A percentile compares a stretch with the other conserved stretches of the same genome.
phyloP scores from a whole-genome alignment of 306 rosid species.

The Myrica gale region DNA sequence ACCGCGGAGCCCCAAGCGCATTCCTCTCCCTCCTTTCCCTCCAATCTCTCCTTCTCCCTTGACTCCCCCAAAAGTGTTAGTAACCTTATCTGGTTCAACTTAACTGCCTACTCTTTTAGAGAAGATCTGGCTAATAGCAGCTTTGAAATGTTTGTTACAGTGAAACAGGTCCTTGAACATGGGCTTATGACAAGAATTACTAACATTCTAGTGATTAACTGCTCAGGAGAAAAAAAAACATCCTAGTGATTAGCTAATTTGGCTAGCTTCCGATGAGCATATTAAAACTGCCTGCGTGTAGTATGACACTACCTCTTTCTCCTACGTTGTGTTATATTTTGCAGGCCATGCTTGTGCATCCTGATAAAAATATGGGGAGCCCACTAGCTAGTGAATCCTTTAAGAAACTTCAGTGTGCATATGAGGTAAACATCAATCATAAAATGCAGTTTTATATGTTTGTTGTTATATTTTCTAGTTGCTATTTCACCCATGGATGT shows the following conservation, averaged over 20 bases:
- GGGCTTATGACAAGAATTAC: background rate
- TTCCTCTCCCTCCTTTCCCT: background rate
- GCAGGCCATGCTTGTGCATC: constrained; percentile 99
- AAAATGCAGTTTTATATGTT: background rate
- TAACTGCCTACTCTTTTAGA: background rate
- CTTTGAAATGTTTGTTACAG: background rate
- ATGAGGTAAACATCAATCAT: constrained; percentile 60
- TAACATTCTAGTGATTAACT: background rate
- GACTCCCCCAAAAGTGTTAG: background rate
- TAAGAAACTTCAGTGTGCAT: constrained; percentile 92
- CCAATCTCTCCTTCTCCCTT: background rate
- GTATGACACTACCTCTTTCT: background rate
- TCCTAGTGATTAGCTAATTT: background rate
- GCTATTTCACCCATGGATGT: constrained; percentile 21
- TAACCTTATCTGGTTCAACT: background rate
- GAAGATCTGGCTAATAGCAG: background rate
- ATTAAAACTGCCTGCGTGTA: background rate
- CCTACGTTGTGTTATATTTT: constrained; percentile 1
- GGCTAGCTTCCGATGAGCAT: background rate
- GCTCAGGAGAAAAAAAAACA: too few relatives aligned
- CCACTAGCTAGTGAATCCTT: constrained; percentile 86
- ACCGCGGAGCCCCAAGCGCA: too few relatives aligned
- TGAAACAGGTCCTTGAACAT: background rate
- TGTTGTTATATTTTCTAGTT: constrained; percentile 21
- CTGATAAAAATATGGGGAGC: constrained; percentile 97